A percentile compares a stretch with the other conserved stretches of the same genome.
Conservation (phyloP, 2,329 filamentous ascomycete genomes). For the Ophiostoma himal-ulmi region DNA sequence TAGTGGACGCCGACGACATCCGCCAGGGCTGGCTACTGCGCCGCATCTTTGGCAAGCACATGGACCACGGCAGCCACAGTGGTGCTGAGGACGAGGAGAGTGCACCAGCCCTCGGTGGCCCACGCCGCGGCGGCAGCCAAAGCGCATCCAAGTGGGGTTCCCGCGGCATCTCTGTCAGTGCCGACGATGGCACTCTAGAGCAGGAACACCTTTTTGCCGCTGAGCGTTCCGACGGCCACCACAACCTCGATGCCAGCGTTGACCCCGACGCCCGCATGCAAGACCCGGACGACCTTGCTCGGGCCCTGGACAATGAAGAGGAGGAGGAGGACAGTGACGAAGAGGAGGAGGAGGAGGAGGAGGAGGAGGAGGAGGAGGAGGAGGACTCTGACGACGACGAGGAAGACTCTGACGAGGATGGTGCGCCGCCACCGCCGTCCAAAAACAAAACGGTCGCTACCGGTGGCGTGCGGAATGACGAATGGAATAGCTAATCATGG, state of each 20-base stretch:
- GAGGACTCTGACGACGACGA: conserved; percentile 36
- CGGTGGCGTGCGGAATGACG: conserved; percentile 27
- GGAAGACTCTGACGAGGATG: conserved; percentile 42
- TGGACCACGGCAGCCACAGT: conserved; percentile 46
- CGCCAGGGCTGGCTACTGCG: conserved; percentile 77
- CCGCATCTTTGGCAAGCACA: conserved; percentile 63
- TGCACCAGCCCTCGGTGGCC: conserved; percentile 51
- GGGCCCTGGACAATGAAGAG: conserved; percentile 52
- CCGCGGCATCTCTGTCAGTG: conserved; percentile 58
- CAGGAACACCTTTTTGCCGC: conserved; percentile 30
- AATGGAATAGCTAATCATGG: conserved; percentile 25
- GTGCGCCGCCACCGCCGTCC: conserved; percentile 21
- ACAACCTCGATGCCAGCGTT: conserved; percentile 42
- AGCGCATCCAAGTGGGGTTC: conserved; percentile 57
- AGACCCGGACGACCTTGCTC: conserved; percentile 60
- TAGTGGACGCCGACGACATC: conserved; percentile 87
- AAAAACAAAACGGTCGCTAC: conserved; percentile 7
- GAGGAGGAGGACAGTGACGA: conserved; percentile 38
- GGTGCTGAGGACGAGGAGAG: conserved; percentile 53
- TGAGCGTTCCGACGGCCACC: conserved; percentile 35
- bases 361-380: conserved; percentile 40
- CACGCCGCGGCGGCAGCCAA: conserved; percentile 42
- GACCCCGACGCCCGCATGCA: conserved; percentile 62
- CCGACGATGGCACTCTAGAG: conserved; percentile 55
- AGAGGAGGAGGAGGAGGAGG: conserved; percentile 43